Evolutionary conservation across 1,139 yeast genomes (phyloP).

Genomic region (Hyphopichia fennica): DNA sequence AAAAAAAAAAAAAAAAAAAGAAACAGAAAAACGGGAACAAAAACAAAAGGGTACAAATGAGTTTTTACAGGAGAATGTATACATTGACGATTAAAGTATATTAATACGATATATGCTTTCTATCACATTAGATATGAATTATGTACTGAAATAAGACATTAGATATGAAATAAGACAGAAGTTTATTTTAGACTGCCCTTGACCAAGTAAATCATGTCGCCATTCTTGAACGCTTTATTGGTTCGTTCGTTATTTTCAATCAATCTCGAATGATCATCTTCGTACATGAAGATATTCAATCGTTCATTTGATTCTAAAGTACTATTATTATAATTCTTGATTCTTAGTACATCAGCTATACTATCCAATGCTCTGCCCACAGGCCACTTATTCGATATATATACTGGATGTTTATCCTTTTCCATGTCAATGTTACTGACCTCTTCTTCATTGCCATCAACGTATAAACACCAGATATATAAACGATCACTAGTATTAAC

Average conservation of each 20-base stretch:
- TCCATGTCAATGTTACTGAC: conserved; percentile 26
- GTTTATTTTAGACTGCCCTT: conserved; percentile 40
- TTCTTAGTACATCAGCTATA: conserved; percentile 53
- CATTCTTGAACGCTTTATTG: conserved; percentile 40
- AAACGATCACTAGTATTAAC: conserved; percentile 57
- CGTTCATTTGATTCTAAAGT: conserved; percentile 43
- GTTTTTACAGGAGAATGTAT: too few relatives aligned
- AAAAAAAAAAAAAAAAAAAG: not conserved
- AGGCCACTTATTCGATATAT: conserved; percentile 64
- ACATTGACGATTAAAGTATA: not conserved
- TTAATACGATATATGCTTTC: too few relatives aligned
- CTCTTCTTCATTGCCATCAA: conserved; percentile 36
- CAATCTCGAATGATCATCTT: not conserved
- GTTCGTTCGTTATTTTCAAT: conserved; percentile 43
- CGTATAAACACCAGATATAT: conserved; percentile 58
- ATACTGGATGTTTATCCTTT: conserved; percentile 41
- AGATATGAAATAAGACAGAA: too few relatives aligned
- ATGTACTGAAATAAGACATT: too few relatives aligned
- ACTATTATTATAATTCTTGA: conserved; percentile 58
- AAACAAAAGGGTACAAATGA: not conserved
- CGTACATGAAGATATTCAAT: conserved; percentile 42
- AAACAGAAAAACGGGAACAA: not conserved
- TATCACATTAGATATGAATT: too few relatives aligned
- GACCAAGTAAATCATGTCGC: conserved; percentile 58
- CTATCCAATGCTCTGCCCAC: conserved; percentile 78